Evolutionary conservation across 2,329 filamentous ascomycete genomes (phyloP), one percentile per base, ranked within the genome.

Genomic region (Myotisia sp.): DNA sequence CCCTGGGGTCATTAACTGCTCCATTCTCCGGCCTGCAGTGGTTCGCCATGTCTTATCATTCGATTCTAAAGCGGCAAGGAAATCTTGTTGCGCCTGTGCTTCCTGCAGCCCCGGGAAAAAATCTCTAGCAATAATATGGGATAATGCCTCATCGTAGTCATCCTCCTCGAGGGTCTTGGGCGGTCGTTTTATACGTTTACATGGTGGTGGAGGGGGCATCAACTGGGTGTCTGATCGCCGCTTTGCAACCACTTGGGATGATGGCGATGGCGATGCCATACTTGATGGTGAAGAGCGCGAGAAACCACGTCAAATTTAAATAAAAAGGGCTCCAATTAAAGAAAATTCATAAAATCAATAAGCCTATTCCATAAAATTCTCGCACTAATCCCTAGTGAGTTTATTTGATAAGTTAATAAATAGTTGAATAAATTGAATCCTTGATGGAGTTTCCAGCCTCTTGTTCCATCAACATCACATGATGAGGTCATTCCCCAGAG

Each of bases 21-120:
- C 66, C 12, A 90, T 65, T 32, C 75, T 72, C 28, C 74, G 71
- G 31, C 79, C 74, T 4, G 85, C 85, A 46, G 76, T 84, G 10
- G 75, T 70, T 42, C 95, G 94, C 87, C 90, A 95, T 45, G 72
- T 70, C 33, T 70, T 63, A 56, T 98, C 77, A 38, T 79, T 79
- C 10, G 86, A 92, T 6, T 92, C 85, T 6, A 95, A 61, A 0
- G 90, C 90, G 49, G 92, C 79, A 19, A 98, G 66, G 47, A 94
- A 95, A 48, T 98, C 90, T 53, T 85, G 77, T 54, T 94, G 85
- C 1, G 78, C 79, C 47, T 92, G 76, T 9, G 76, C 77, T 54
- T 95, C 85, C 3, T 86, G 63, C 0, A 98, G 67, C 0, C 87
- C 90, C 0, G 90, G 90, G 50, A 95, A 98, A 64, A 92, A 98